phyloP scores from a whole-genome alignment of 164 flowering plant species.

The Buxus sempervirens region DNA sequence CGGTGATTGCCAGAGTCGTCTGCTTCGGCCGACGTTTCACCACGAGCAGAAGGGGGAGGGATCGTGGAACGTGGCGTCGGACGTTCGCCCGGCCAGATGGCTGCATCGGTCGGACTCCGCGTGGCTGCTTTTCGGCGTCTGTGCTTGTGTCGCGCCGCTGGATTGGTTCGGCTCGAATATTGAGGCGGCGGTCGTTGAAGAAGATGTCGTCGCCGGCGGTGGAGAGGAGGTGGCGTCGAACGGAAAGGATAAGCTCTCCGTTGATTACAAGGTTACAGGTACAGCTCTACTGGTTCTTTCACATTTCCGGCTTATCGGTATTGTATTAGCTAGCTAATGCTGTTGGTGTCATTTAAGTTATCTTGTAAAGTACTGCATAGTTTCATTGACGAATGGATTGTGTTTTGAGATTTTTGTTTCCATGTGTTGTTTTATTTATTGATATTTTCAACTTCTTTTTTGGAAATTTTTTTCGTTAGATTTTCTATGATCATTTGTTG shows the following conservation, averaged over 20 bases:
- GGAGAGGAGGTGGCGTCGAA: slow-evolving; percentile 1
- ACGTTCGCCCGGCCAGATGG: slow-evolving; percentile 87
- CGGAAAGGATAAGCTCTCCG: slow-evolving; percentile 12
- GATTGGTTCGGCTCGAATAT: slow-evolving; percentile 9
- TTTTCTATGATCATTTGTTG: background rate
- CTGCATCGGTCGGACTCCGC: slow-evolving; percentile 77
- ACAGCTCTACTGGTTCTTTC: background rate
- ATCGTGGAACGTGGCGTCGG: slow-evolving; percentile 87
- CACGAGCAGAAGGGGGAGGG: slow-evolving; percentile 62
- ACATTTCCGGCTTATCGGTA: background rate
- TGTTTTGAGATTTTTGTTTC: no score
- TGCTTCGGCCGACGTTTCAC: slow-evolving; percentile 13
- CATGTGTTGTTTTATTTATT: background rate
- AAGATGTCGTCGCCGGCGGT: background rate
- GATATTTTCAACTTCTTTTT: no score
- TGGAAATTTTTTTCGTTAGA: no score
- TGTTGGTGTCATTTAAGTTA: background rate
- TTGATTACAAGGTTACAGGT: slow-evolving; percentile 64
- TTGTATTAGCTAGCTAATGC: background rate
- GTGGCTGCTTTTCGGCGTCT: slow-evolving; percentile 82
- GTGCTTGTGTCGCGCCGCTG: slow-evolving; percentile 42
- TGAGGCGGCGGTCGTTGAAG: background rate
- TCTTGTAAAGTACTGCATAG: background rate
- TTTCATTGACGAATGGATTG: background rate
- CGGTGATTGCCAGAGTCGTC: slow-evolving; percentile 11